Evolutionary conservation across 306 rosid genomes (phyloP), one percentile per base, ranked within the genome.

Genomic region (Trifolium subterraneum): DNA sequence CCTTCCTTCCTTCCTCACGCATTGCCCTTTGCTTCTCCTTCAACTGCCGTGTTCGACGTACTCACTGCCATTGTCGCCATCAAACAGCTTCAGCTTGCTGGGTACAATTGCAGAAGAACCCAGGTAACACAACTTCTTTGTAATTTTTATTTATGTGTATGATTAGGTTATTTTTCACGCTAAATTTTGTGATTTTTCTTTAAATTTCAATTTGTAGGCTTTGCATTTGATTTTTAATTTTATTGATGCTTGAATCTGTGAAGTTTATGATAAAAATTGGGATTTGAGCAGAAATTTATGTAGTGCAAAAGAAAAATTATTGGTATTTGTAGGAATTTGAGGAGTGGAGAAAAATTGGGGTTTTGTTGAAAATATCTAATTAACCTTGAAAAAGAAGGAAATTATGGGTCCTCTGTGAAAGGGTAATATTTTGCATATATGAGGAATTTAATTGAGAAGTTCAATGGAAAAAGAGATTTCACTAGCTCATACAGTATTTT

Each of bases 51-150:
- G 8, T 16, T 72, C 18, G 39, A 58, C 10, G 60, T 14, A 44
- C 36, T 12, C 19, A 14, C 50, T 25, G 61, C 59, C 80, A 19
- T 79, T 64, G 23, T 36, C 18, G 42, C 20, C 19, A 0, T 44
- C 74, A 36, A 48, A 3, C 19, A 51, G 59, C 60, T 48, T 79
- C 76, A 22, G 0, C 58, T 86, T 35, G 89, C 89, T 29, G 87
- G 82, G 38, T 84, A 70, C 77, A 75, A 82, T 70, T 55, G 90
- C 84, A 82, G 82, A 79, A 90, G 83, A 79, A 93, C 81, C 23
- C 88, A 84, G 89, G 96, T 84, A 61, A 69, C 75, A 23, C 14
- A 10, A 9, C 2, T 16, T 27, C 16, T 27, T 27, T 22, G 8
- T 16, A 2, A 59, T 60, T 29, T 19, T 14, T 2, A 25, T 31